phyloP scores from a whole-genome alignment of 2,329 filamentous ascomycete genomes.

The Pleomassaria siparia region DNA sequence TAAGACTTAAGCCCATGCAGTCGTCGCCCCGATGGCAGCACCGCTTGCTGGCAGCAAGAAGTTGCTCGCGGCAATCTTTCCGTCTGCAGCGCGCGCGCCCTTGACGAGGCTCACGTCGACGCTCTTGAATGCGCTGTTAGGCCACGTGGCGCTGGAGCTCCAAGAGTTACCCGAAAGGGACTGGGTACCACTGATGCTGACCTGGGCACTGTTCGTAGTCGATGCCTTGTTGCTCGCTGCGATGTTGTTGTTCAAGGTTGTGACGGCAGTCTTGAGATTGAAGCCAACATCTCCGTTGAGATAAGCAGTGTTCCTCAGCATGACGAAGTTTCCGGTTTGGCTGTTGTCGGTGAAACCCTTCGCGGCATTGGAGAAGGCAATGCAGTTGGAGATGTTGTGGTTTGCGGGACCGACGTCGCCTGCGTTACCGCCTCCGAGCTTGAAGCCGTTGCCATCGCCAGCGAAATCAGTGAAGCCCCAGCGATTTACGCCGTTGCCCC shows the following conservation, averaged over 20 bases:
- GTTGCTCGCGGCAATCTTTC: constrained; percentile 45
- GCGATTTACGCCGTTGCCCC: constrained; percentile 51
- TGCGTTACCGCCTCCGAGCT: constrained; percentile 45
- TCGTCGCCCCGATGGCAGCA: constrained; percentile 46
- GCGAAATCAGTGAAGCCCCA: constrained; percentile 49
- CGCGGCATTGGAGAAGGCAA: constrained; percentile 48
- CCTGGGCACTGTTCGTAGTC: constrained; percentile 19
- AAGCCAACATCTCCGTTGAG: constrained; percentile 49
- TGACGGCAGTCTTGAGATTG: constrained; percentile 38
- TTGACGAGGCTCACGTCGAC: constrained; percentile 61
- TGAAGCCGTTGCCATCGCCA: constrained; percentile 54
- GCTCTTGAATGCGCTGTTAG: constrained; percentile 56
- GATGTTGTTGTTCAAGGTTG: constrained; percentile 45
- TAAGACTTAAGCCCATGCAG: constrained; percentile 11
- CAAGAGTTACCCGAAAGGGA: constrained; percentile 47
- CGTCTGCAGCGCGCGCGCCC: constrained; percentile 47
- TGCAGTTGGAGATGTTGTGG: constrained; percentile 50
- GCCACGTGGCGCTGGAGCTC: constrained; percentile 44
- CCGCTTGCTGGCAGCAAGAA: constrained; percentile 47
- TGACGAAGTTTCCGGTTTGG: constrained; percentile 45
- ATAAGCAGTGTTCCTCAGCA: constrained; percentile 51
- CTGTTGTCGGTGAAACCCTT: constrained; percentile 54
- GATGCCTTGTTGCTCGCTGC: constrained; percentile 39
- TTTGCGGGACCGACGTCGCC: constrained; percentile 42
- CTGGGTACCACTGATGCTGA: constrained; percentile 17